Evolutionary conservation across 352 stramenopile genomes (phyloP).

Genomic region (Ophiocytium majus): DNA sequence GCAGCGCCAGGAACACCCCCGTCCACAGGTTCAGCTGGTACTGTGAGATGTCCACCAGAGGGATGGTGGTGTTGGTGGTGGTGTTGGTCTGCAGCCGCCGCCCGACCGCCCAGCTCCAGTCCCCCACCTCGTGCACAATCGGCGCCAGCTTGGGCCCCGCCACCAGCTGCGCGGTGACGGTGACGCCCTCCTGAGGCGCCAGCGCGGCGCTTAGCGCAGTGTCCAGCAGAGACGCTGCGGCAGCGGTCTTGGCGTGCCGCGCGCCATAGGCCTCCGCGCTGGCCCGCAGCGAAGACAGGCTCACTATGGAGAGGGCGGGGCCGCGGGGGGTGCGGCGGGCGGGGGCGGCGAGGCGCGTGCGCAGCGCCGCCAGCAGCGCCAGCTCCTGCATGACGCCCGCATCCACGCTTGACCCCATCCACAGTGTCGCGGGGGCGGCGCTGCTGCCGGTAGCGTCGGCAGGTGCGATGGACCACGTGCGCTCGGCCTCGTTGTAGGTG

Average conservation of each 20-base stretch:
- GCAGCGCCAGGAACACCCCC: slow-evolving; percentile 64
- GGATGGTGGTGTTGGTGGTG: slow-evolving; percentile 18
- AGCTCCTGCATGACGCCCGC: background rate
- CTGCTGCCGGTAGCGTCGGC: no score
- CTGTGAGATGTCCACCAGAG: slow-evolving; percentile 67
- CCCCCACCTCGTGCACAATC: slow-evolving; percentile 19
- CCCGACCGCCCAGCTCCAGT: background rate
- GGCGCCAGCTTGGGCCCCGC: slow-evolving; percentile 28
- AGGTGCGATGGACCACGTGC: background rate
- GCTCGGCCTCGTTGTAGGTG: background rate
- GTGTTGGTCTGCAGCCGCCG: background rate
- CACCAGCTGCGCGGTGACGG: slow-evolving; percentile 45
- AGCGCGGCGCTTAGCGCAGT: slow-evolving; percentile 23
- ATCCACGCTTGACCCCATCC: background rate
- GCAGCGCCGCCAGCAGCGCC: background rate
- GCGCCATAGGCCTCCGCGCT: background rate
- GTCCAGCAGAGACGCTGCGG: slow-evolving; percentile 34
- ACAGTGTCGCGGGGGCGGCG: background rate
- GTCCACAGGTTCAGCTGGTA: slow-evolving; percentile 78
- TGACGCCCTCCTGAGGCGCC: slow-evolving; percentile 9
- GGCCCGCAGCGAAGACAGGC: background rate
- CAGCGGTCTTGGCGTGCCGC: slow-evolving; percentile 4
- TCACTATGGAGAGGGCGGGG: background rate
- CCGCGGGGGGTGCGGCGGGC: no score
- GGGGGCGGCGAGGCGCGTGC: background rate